These are phyloP conservation scores for Quercus tomentella DNA, from an alignment of 331 rosid genomes.

Conservation along the genomic window DNA sequence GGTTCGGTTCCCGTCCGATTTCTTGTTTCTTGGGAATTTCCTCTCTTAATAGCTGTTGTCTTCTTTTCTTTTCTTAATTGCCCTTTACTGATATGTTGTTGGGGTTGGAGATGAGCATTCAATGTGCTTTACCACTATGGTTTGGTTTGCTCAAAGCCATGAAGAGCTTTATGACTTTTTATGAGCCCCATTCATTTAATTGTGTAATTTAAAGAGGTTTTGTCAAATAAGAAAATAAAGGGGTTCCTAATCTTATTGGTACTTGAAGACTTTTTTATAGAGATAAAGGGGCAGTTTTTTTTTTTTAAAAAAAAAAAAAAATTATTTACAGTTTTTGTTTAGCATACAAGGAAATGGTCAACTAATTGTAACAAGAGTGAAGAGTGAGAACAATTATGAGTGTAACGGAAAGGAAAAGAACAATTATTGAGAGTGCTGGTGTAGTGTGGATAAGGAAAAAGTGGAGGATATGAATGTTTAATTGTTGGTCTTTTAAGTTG, in stretches of 20 bases:
- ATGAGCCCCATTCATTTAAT: no score
- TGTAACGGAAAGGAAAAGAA: neutral
- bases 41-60: neutral
- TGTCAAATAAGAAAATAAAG: no score
- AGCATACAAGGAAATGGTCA: neutral
- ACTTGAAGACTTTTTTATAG: no score
- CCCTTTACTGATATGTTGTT: neutral
- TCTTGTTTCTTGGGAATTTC: slow-evolving; percentile 6
- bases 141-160: no score
- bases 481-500: neutral
- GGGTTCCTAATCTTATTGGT: no score
- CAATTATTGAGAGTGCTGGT: no score
- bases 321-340: neutral
- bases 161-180: no score
- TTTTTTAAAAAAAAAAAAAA: no score
- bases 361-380: neutral
- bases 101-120: neutral
- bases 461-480: slow-evolving; percentile 13
- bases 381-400: neutral
- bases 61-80: neutral
- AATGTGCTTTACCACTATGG: neutral
- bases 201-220: no score
- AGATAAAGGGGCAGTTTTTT: no score
- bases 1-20: neutral
- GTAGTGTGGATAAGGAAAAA: neutral